Evolutionary conservation across 768 basidiomycete species (phyloP).

Genomic region (Lyophyllum atratum): DNA sequence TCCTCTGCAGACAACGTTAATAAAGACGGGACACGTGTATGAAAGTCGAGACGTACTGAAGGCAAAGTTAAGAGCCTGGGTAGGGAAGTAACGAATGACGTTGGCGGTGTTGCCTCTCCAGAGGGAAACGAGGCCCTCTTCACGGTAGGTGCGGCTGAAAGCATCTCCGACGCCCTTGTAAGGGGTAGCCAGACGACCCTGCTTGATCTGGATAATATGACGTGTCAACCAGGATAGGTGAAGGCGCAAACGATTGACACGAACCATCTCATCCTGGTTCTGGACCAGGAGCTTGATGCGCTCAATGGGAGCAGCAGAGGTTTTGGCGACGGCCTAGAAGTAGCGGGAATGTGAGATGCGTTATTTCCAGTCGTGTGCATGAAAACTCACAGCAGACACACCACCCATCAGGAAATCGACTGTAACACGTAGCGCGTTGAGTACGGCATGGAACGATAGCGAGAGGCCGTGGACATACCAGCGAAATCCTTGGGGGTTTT

Average conservation of each 20-base stretch:
- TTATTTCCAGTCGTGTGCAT: background rate
- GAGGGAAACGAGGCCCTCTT: conserved; percentile 93
- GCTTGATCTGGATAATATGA: conserved; percentile 79
- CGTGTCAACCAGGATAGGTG: conserved; percentile 30
- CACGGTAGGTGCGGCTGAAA: conserved; percentile 87
- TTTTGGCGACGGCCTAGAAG: conserved; percentile 93
- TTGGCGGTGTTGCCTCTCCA: conserved; percentile 99
- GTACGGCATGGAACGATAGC: conserved; percentile 8
- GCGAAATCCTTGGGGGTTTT: conserved; percentile 94
- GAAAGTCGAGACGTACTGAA: conserved; percentile 74
- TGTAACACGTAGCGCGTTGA: conserved; percentile 33
- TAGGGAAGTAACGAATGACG: conserved; percentile 99
- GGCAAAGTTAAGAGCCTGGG: conserved; percentile 99
- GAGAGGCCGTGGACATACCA: conserved; percentile 44
- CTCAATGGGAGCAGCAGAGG: conserved; percentile 98
- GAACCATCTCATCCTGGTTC: conserved; percentile 99
- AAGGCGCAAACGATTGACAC: conserved; percentile 16
- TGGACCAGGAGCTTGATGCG: conserved; percentile 98
- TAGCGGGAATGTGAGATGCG: conserved; percentile 20
- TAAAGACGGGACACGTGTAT: background rate
- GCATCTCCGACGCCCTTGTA: conserved; percentile 98
- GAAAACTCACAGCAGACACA: conserved; percentile 77
- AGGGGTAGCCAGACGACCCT: conserved; percentile 93
- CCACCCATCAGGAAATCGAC: conserved; percentile 97
- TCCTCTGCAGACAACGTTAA: conserved; percentile 62